phyloP scores from a whole-genome alignment of 1,284 basidiomycete genomes.

The Mycena citricolor region DNA sequence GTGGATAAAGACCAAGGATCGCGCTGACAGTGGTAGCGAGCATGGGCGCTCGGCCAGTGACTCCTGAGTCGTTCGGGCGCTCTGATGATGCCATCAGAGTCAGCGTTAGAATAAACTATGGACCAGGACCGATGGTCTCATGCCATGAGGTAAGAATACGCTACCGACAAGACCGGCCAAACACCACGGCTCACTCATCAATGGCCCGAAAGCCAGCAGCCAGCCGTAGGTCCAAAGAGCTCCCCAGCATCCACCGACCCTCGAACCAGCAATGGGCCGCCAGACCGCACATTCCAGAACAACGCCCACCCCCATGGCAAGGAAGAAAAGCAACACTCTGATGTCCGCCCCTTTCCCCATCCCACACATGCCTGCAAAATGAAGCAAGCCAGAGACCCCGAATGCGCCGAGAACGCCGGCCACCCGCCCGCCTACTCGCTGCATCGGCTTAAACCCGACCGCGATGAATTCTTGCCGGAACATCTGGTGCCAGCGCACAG shows the following conservation, averaged over 20 bases:
- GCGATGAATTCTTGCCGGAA: constrained; percentile 47
- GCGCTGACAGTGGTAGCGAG: too few species aligned
- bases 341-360: constrained; percentile 53
- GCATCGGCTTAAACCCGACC: constrained; percentile 43
- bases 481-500: constrained; percentile 51
- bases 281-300: constrained; percentile 49
- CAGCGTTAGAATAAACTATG: too few species aligned
- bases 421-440: constrained; percentile 40
- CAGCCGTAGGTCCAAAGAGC: constrained; percentile 50
- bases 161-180: constrained; percentile 44
- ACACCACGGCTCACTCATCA: constrained; percentile 53
- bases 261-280: constrained; percentile 39
- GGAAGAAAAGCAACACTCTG: constrained; percentile 51
- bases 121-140: constrained; percentile 30
- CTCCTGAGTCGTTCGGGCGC: too few species aligned
- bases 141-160: constrained; percentile 35
- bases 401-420: constrained; percentile 58
- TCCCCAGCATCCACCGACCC: constrained; percentile 46
- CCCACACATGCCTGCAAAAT: constrained; percentile 56
- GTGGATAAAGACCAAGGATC: too few species aligned
- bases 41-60: too few species aligned
- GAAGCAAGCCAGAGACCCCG: constrained; percentile 53
- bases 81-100: too few species aligned
- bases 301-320: constrained; percentile 53
- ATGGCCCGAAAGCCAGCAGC: constrained; percentile 44